These are phyloP conservation scores for Rhazya stricta DNA, from an alignment of 257 asterid species.

Conservation along the genomic window DNA sequence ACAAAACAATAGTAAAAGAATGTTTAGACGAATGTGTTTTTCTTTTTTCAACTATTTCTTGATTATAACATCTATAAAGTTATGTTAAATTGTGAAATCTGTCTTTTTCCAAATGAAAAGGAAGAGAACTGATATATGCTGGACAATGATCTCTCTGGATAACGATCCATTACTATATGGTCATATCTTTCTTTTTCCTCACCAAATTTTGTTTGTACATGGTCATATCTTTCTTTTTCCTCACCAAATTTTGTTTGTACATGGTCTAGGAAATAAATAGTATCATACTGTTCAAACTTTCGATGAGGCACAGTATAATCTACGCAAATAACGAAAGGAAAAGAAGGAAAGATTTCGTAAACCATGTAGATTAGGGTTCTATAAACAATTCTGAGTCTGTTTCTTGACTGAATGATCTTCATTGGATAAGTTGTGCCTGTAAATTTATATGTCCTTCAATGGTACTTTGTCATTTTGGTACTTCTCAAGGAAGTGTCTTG, in stretches of 20 bases:
- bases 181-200: background rate
- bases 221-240: background rate
- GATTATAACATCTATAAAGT: background rate
- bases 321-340: too few relatives aligned
- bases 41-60: too few relatives aligned
- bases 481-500: background rate
- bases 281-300: background rate
- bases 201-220: background rate
- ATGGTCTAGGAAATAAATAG: background rate
- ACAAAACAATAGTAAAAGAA: too few relatives aligned
- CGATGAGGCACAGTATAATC: background rate
- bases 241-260: background rate
- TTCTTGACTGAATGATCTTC: background rate
- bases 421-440: background rate
- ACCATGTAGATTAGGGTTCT: background rate
- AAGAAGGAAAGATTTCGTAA: background rate
- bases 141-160: background rate
- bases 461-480: background rate
- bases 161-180: too few relatives aligned
- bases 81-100: background rate
- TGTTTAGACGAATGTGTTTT: background rate
- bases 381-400: background rate
- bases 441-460: background rate
- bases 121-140: background rate
- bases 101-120: background rate